Evolutionary conservation across 2,329 filamentous ascomycete species (phyloP), one percentile per base, ranked within the genome.

Genomic region (Arthrobotrys musiformis): DNA sequence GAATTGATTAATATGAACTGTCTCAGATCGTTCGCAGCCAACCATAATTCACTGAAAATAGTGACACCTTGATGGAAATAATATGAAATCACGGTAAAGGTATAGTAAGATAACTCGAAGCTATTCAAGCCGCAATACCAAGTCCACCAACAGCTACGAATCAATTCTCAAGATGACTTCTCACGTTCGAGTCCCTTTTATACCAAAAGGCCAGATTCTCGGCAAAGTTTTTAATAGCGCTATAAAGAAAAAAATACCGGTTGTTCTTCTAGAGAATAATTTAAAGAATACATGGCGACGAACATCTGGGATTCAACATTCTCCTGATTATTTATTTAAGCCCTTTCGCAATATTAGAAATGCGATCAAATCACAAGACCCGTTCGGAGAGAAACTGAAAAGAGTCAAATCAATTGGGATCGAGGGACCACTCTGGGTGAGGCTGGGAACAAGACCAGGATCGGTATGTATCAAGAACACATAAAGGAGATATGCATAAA

Each of bases 91-190:
- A 63, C 15, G 44, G 30, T 46, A 54, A 56, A 63, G 42, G 19
- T 70, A 70, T 70, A 56, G 44, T 24, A 37, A 70, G 44, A 70
- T 63, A 33, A 44, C 67, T 70, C 63, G 13, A 70, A 63, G 58
- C 42, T 62, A 70, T 70, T 70, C 56, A 63, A 63, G 56, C 42
- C 56, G 58, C 58, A 56, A 70, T 56, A 56, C 63, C 56, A 35
- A 70, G 30, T 70, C 58, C 44, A 70, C 54, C 44, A 63, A 44
- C 30, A 70, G 44, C 67, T 63, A 70, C 67, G 44, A 70, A 70
- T 56, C 44, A 70, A 46, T 33, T 62, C 56, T 56, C 67, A 70
- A 63, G 28, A 70, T 62, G 67, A 54, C 67, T 63, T 48, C 67
- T 70, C 67, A 56, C 17, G 42, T 44, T 44, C 42, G 42, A 70